Evolutionary conservation across 352 stramenopile genomes (phyloP).

Genomic region (Phytophthora hibernalis): DNA sequence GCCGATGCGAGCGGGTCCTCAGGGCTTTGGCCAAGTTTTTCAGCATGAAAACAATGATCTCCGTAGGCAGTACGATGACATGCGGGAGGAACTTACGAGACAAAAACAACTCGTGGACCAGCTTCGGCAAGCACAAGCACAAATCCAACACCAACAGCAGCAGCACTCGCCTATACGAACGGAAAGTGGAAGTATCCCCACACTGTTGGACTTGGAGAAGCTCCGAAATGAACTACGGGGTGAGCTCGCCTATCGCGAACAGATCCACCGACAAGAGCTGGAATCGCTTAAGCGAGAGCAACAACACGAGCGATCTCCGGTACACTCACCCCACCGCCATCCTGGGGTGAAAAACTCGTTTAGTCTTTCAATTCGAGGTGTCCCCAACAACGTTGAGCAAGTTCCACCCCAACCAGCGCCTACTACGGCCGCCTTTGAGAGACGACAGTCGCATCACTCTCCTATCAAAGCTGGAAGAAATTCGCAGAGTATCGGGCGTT

Average conservation of each 20-base stretch:
- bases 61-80: constrained; percentile 62
- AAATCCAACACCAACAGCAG: constrained; percentile 57
- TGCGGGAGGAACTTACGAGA: constrained; percentile 52
- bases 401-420: background rate
- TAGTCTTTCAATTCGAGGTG: constrained; percentile 2
- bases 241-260: constrained; percentile 59
- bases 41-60: constrained; percentile 35
- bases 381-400: background rate
- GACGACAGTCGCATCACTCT: background rate
- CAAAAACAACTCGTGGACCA: constrained; percentile 68
- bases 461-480: background rate
- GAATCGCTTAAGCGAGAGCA: constrained; percentile 43
- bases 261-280: constrained; percentile 55
- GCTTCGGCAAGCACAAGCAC: constrained; percentile 47
- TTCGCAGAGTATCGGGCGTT: background rate
- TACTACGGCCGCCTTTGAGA: background rate
- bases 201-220: constrained; percentile 63
- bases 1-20: constrained; percentile 9
- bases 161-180: constrained; percentile 17
- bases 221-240: constrained; percentile 59
- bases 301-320: constrained; percentile 15
- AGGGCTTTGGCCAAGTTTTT: constrained; percentile 1
- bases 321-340: constrained; percentile 7
- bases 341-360: constrained; percentile 12
- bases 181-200: constrained; percentile 29